Evolutionary conservation across 352 stramenopile species (phyloP).

Genomic region (Phytophthora gonapodyides): DNA sequence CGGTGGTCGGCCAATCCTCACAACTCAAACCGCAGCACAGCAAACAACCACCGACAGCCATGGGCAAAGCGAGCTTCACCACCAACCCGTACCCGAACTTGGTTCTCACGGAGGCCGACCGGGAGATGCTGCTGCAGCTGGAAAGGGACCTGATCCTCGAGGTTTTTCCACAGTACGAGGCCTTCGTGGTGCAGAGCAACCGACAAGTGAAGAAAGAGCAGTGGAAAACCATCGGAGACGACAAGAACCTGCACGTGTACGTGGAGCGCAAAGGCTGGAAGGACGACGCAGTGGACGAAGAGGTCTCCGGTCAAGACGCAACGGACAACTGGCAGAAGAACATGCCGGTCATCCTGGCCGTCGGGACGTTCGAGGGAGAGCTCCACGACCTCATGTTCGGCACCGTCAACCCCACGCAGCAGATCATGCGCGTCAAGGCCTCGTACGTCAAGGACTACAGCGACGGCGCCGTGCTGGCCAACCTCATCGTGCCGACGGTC

Average conservation of each 20-base stretch:
- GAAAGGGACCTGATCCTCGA: constrained; percentile 31
- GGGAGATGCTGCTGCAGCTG: constrained; percentile 23
- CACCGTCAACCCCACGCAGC: constrained; percentile 43
- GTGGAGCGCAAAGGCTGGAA: constrained; percentile 29
- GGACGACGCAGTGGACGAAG: constrained; percentile 8
- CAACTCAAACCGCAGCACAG: constrained; percentile 16
- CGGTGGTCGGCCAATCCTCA: constrained; percentile 6
- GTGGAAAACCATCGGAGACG: constrained; percentile 34
- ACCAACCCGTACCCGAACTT: constrained; percentile 36
- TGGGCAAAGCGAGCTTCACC: constrained; percentile 32
- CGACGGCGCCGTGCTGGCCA: constrained; percentile 45
- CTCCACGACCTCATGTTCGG: constrained; percentile 72
- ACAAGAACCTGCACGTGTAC: constrained; percentile 38
- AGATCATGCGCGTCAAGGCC: constrained; percentile 56
- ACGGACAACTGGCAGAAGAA: constrained; percentile 26
- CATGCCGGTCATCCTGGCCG: constrained; percentile 47
- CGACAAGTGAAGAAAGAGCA: constrained; percentile 22
- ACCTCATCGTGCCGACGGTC: constrained; percentile 34
- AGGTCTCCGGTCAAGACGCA: background rate
- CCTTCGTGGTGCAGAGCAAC: constrained; percentile 26
- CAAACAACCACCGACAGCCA: constrained; percentile 2
- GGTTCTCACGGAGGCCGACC: constrained; percentile 21
- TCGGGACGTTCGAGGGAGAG: constrained; percentile 47
- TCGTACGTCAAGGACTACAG: constrained; percentile 52
- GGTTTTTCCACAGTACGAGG: constrained; percentile 34